Conservation (phyloP, 73 alveolate genomes). For the Tetrahymena malaccensis region DNA sequence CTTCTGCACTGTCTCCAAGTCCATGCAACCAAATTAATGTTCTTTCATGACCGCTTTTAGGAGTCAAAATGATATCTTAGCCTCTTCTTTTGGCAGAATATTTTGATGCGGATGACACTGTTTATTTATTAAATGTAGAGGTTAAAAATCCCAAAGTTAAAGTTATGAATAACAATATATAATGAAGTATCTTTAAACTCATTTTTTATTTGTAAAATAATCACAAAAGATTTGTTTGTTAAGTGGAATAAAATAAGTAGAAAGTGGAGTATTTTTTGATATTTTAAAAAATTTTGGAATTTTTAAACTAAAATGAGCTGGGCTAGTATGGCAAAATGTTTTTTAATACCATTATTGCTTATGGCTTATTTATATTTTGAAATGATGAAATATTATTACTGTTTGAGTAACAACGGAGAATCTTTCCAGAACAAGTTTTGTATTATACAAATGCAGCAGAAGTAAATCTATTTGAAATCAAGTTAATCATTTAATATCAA, state of each 20-base stretch:
- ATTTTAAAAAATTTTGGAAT: background rate
- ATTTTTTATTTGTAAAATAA: background rate
- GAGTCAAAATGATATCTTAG: constrained; percentile 7
- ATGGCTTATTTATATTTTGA: background rate
- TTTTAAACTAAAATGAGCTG: background rate
- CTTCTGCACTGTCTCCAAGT: constrained; percentile 65
- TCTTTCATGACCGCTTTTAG: constrained; percentile 45
- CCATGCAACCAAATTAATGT: constrained; percentile 77
- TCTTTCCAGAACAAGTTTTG: background rate
- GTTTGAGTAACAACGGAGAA: background rate
- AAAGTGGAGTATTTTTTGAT: background rate
- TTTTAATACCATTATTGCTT: background rate
- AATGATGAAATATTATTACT: background rate
- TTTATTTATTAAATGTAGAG: background rate
- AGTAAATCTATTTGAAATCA: background rate
- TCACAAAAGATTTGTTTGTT: no score
- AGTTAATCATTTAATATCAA: background rate
- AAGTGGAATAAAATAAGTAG: background rate
- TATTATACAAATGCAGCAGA: background rate
- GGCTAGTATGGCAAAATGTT: background rate
- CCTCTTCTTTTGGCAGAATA: background rate
- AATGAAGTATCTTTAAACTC: background rate
- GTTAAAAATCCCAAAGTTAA: background rate
- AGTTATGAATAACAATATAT: background rate
- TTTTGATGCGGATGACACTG: background rate